Evolutionary conservation across 2,329 filamentous ascomycete genomes (phyloP).

Genomic region (Trichoderma hamatum): DNA sequence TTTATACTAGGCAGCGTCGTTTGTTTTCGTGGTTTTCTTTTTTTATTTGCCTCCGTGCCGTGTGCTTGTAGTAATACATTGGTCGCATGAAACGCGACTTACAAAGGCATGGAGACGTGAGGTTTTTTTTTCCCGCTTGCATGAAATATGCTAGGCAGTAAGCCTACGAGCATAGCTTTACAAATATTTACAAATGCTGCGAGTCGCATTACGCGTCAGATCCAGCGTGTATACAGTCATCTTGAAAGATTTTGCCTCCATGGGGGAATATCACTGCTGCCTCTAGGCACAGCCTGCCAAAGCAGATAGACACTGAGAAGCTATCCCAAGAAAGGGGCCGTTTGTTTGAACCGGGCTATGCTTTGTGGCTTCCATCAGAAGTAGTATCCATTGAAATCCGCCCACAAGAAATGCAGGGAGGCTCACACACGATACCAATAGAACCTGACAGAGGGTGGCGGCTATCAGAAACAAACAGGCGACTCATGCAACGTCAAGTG

Average conservation of each 20-base stretch:
- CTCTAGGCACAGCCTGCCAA: not conserved
- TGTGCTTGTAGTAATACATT: not conserved
- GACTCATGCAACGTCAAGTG: not conserved
- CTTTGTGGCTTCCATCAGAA: not conserved
- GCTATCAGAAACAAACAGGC: conserved; percentile 12
- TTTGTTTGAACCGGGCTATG: not conserved
- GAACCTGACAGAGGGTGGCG: not conserved
- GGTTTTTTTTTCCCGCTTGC: not conserved
- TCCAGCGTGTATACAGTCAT: not conserved
- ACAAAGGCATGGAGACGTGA: not conserved
- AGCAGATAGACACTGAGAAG: not conserved
- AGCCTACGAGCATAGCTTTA: not conserved
- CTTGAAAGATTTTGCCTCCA: not conserved
- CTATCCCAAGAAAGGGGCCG: not conserved
- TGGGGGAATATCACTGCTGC: not conserved
- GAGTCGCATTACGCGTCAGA: not conserved
- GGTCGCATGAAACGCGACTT: not conserved
- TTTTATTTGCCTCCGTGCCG: not conserved
- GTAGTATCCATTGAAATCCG: not conserved
- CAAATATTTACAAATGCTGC: not conserved
- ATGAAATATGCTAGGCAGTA: not conserved
- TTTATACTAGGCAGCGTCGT: not conserved
- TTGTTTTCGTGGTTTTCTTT: not conserved
- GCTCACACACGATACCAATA: not conserved
- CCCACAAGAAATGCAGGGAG: not conserved